phyloP scores from a whole-genome alignment of 2,329 filamentous ascomycete genomes.

The Blumeria graminis region DNA sequence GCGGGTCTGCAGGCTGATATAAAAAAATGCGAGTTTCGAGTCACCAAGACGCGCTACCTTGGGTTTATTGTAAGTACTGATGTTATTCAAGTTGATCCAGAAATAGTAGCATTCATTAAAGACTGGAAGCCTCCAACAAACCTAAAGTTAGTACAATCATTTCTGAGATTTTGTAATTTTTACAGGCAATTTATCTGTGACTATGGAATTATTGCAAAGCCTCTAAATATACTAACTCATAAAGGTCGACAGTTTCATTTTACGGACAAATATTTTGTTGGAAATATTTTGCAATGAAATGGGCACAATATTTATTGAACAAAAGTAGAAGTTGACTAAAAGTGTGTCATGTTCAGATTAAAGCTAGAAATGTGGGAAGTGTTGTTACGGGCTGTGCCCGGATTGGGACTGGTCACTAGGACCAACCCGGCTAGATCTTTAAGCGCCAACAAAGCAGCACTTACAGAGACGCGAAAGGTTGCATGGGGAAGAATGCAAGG shows the following conservation, averaged over 20 bases:
- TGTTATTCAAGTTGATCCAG: neutral
- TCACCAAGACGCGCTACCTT: neutral
- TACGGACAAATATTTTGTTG: neutral
- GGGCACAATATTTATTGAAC: too few species aligned
- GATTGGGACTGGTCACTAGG: too few species aligned
- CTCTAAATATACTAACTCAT: neutral
- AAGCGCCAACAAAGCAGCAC: too few species aligned
- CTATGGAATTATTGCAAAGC: neutral
- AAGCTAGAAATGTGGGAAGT: too few species aligned
- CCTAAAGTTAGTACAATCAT: neutral
- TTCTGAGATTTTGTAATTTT: constrained; percentile 1
- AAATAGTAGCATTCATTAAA: neutral
- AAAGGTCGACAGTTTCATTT: neutral
- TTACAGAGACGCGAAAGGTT: too few species aligned
- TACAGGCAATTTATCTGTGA: neutral
- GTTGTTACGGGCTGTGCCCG: too few species aligned
- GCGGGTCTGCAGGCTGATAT: constrained; percentile 1
- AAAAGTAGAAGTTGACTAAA: too few species aligned
- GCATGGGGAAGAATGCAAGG: too few species aligned
- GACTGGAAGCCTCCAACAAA: neutral
- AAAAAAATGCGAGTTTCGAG: neutral
- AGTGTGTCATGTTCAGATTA: too few species aligned
- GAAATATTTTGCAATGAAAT: too few species aligned
- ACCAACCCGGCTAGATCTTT: too few species aligned
- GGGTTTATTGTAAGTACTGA: constrained; percentile 2